Conservation (phyloP, 768 basidiomycete genomes). For the Exsudoporus frostii region DNA sequence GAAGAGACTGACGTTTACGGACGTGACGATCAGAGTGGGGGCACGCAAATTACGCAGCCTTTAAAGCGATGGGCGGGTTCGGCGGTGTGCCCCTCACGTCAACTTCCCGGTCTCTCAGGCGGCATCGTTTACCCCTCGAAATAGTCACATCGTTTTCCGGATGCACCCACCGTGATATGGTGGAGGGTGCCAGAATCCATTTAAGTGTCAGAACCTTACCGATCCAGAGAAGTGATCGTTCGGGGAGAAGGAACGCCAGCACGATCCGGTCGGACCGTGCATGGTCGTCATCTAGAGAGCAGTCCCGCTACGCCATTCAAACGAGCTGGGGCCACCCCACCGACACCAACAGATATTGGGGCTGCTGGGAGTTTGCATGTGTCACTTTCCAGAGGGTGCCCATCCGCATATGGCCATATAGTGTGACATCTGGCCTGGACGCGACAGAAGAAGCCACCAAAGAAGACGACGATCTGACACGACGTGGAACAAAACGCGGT, state of each 20-base stretch:
- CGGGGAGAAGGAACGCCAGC: slow-evolving; percentile 9
- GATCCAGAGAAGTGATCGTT: slow-evolving; percentile 12
- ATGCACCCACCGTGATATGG: slow-evolving; percentile 7
- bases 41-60: not conserved
- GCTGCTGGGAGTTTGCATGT: not conserved
- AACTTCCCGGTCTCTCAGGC: not conserved
- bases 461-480: slow-evolving; percentile 27
- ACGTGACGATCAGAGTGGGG: slow-evolving; percentile 4
- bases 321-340: not conserved
- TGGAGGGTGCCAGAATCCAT: slow-evolving; percentile 4
- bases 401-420: slow-evolving; percentile 8
- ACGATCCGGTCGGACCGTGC: slow-evolving; percentile 1
- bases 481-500: slow-evolving; percentile 9
- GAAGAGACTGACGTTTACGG: not conserved
- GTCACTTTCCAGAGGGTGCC: not conserved
- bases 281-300: not conserved
- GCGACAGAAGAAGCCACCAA: slow-evolving; percentile 7
- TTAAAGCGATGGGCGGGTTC: slow-evolving; percentile 11
- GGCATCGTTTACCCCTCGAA: slow-evolving; percentile 8
- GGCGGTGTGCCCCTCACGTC: slow-evolving; percentile 3
- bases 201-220: slow-evolving; percentile 13
- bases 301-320: not conserved
- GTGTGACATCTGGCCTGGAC: not conserved
- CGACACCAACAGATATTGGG: not conserved
- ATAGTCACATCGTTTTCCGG: slow-evolving; percentile 15